These are phyloP conservation scores for Metschnikowia kunwiensis DNA, from an alignment of 805 yeast species.

Conservation along the genomic window DNA sequence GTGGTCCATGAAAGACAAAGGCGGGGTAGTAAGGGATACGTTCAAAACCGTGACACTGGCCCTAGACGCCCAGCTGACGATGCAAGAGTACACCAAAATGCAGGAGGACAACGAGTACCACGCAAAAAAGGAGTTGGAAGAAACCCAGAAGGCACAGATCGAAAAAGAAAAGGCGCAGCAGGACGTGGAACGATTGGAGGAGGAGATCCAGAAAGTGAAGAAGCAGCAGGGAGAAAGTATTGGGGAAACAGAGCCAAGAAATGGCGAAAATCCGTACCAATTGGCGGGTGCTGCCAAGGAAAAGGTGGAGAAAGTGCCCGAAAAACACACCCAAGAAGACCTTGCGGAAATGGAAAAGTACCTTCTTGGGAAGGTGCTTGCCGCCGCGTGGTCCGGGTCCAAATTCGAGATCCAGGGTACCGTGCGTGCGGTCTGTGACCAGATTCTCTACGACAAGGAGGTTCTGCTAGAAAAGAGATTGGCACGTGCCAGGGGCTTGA, in stretches of 20 bases:
- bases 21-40: slow-evolving; percentile 70
- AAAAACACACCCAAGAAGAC: slow-evolving; percentile 52
- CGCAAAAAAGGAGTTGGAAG: slow-evolving; percentile 34
- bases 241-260: no score
- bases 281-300: background rate
- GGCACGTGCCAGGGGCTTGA: slow-evolving; percentile 62
- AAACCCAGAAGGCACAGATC: slow-evolving; percentile 27
- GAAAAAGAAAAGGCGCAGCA: slow-evolving; percentile 14
- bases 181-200: slow-evolving; percentile 23
- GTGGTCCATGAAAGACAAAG: slow-evolving; percentile 69
- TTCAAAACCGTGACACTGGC: slow-evolving; percentile 70
- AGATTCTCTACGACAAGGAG: slow-evolving; percentile 55
- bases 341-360: slow-evolving; percentile 70
- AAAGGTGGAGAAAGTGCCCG: slow-evolving; percentile 25
- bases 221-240: slow-evolving; percentile 5
- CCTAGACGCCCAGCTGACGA: slow-evolving; percentile 72
- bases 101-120: slow-evolving; percentile 54
- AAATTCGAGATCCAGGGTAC: slow-evolving; percentile 75
- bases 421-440: slow-evolving; percentile 67
- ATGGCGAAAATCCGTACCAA: no score
- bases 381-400: slow-evolving; percentile 85
- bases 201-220: slow-evolving; percentile 15
- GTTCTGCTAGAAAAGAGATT: slow-evolving; percentile 45
- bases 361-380: slow-evolving; percentile 72
- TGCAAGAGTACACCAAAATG: slow-evolving; percentile 68